Percentiles rank a stretch among this genome's conserved stretches.
phyloP scores from a whole-genome alignment of 1,139 yeast genomes.

The Candida sanyaensis region DNA sequence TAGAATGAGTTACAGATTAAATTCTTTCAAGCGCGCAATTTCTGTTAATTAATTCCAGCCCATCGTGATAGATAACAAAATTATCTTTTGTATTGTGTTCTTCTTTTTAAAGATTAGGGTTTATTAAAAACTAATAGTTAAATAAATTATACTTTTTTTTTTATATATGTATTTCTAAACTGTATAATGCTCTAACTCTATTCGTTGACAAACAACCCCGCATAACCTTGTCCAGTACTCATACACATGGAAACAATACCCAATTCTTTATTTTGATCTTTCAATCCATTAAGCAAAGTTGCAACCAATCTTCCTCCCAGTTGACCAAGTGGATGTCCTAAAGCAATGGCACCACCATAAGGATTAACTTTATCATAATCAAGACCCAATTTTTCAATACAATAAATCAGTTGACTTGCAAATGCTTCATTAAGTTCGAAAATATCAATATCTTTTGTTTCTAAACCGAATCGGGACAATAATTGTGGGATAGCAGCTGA shows the following conservation, averaged over 20 bases:
- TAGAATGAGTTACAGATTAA: too few relatives aligned
- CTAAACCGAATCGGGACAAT: slow-evolving; percentile 24
- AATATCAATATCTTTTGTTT: slow-evolving; percentile 31
- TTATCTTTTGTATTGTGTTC: too few relatives aligned
- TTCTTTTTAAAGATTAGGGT: too few relatives aligned
- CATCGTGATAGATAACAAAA: too few relatives aligned
- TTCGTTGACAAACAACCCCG: slow-evolving; percentile 38
- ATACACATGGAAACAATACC: slow-evolving; percentile 46
- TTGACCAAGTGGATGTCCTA: slow-evolving; percentile 46
- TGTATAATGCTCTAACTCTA: neutral
- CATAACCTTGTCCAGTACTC: slow-evolving; percentile 47
- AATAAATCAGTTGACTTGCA: slow-evolving; percentile 40
- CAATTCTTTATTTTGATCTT: slow-evolving; percentile 27
- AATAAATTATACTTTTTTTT: too few relatives aligned
- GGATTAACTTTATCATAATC: slow-evolving; percentile 36
- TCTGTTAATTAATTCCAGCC: too few relatives aligned
- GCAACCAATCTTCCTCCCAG: slow-evolving; percentile 39
- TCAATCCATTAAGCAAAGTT: slow-evolving; percentile 35
- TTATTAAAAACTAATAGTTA: too few relatives aligned
- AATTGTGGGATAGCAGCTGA: slow-evolving; percentile 38
- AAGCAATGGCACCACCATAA: slow-evolving; percentile 45
- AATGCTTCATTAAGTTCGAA: slow-evolving; percentile 46
- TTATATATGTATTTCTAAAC: too few relatives aligned
- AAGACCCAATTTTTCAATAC: slow-evolving; percentile 31
- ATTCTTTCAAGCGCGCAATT: too few relatives aligned